Evolutionary conservation across 805 yeast species (phyloP).

Genomic region (Wickerhamomyces mucosus): DNA sequence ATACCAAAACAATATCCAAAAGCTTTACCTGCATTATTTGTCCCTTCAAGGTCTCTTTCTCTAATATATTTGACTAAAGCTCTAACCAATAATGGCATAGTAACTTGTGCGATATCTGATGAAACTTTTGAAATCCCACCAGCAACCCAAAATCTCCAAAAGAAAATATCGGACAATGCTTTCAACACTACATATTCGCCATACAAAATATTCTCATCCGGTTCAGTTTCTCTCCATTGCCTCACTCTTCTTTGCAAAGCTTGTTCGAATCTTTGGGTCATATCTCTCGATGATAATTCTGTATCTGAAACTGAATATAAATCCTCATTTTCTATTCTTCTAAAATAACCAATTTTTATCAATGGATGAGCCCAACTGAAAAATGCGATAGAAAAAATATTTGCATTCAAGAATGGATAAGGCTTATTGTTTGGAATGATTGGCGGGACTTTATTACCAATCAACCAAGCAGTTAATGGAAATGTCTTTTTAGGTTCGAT

Average conservation of each 20-base stretch:
- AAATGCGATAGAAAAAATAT: conserved; percentile 8
- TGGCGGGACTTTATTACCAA: conserved; percentile 14
- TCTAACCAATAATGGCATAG: conserved; percentile 60
- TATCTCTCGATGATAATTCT: conserved; percentile 23
- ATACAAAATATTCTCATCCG: conserved; percentile 12
- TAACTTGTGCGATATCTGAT: conserved; percentile 30
- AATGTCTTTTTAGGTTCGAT: conserved; percentile 11
- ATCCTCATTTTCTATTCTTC: conserved; percentile 53
- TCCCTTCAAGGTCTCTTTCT: conserved; percentile 30
- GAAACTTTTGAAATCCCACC: conserved; percentile 21
- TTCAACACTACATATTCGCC: conserved; percentile 18
- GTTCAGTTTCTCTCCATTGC: conserved; percentile 17
- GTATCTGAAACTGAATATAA: conserved; percentile 31
- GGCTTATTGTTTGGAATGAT: conserved; percentile 7
- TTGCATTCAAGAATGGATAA: conserved; percentile 16
- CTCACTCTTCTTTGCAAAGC: conserved; percentile 21
- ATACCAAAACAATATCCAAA: conserved; percentile 72
- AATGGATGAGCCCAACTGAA: conserved; percentile 17
- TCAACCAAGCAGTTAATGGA: conserved; percentile 8
- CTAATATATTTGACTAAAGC: conserved; percentile 58
- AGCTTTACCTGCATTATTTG: conserved; percentile 42
- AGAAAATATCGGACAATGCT: conserved; percentile 28
- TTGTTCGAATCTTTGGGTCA: conserved; percentile 27
- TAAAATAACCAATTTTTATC: conserved; percentile 40
- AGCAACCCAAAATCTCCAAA: conserved; percentile 22